These are phyloP conservation scores for Colletotrichum simmondsii DNA, from an alignment of 2,329 filamentous ascomycete genomes.

Conservation along the genomic window DNA sequence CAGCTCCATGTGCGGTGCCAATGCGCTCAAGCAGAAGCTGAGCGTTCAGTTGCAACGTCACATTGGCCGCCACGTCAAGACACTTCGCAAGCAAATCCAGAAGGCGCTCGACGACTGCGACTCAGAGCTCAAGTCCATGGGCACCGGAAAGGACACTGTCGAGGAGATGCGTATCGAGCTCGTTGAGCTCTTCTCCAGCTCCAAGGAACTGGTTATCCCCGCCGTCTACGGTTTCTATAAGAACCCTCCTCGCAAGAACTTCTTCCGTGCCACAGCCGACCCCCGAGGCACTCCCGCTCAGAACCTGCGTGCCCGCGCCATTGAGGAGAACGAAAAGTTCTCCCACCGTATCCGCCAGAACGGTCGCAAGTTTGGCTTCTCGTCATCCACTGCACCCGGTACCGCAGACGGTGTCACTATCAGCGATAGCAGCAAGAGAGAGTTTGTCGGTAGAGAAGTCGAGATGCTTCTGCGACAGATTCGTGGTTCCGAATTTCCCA, in stretches of 20 bases:
- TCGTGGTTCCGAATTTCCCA: constrained; percentile 62
- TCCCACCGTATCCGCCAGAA: constrained; percentile 59
- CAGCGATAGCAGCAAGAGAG: constrained; percentile 54
- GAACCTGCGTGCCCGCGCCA: constrained; percentile 61
- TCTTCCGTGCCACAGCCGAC: constrained; percentile 61
- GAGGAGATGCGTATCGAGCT: constrained; percentile 66
- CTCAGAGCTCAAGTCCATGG: constrained; percentile 60
- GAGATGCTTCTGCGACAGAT: constrained; percentile 61
- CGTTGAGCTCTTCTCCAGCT: constrained; percentile 62
- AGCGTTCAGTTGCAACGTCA: constrained; percentile 62
- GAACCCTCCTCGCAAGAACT: constrained; percentile 62
- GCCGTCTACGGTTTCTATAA: constrained; percentile 67
- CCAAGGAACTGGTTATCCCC: constrained; percentile 64
- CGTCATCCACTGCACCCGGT: constrained; percentile 35
- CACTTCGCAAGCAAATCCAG: constrained; percentile 61
- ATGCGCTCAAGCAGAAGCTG: constrained; percentile 58
- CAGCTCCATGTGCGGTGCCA: constrained; percentile 58
- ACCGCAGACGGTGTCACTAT: constrained; percentile 38
- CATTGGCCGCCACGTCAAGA: constrained; percentile 63
- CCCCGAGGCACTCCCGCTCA: constrained; percentile 62
- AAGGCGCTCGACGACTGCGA: constrained; percentile 61
- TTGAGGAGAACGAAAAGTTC: constrained; percentile 64
- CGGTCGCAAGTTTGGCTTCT: constrained; percentile 60
- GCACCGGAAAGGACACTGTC: constrained; percentile 61
- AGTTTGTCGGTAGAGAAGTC: constrained; percentile 60